These are phyloP conservation scores for Acanthamoeba culbertsoni DNA, from an alignment of 208 protist species.

Conservation along the genomic window DNA sequence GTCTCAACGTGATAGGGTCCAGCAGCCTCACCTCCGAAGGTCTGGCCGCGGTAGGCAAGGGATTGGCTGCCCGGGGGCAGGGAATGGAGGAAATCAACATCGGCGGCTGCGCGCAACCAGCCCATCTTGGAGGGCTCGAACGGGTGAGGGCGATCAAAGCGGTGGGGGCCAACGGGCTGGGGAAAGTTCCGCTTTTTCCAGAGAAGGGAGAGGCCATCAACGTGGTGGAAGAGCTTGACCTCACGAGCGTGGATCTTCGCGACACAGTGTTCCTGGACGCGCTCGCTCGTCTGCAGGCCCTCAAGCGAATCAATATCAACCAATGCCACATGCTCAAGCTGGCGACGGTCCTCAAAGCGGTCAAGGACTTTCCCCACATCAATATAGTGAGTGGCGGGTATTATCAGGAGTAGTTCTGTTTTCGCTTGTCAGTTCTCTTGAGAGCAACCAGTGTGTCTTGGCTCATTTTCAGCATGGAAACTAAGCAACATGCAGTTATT, in stretches of 20 bases:
- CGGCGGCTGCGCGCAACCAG: not conserved
- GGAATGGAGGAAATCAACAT: not conserved
- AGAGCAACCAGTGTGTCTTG: too few species aligned
- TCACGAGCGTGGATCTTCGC: not conserved
- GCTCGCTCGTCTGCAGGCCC: not conserved
- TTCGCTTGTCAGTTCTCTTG: too few species aligned
- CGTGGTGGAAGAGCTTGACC: not conserved
- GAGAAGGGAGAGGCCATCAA: not conserved
- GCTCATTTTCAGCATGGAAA: too few species aligned
- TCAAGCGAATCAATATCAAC: not conserved
- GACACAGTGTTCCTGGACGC: not conserved
- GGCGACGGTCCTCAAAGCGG: not conserved
- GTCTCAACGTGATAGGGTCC: not conserved
- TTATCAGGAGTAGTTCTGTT: too few species aligned
- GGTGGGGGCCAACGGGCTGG: not conserved
- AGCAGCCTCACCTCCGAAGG: not conserved
- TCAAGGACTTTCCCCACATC: not conserved
- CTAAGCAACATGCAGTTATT: too few species aligned
- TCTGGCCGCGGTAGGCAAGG: not conserved
- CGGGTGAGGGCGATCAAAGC: not conserved
- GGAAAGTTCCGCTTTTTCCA: not conserved
- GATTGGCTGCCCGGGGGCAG: not conserved
- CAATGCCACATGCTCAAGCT: not conserved
- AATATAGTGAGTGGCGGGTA: not conserved
- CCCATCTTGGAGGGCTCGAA: not conserved